phyloP scores from a whole-genome alignment of 2,329 filamentous ascomycete genomes.

The Davidsoniella neocaledoniae region DNA sequence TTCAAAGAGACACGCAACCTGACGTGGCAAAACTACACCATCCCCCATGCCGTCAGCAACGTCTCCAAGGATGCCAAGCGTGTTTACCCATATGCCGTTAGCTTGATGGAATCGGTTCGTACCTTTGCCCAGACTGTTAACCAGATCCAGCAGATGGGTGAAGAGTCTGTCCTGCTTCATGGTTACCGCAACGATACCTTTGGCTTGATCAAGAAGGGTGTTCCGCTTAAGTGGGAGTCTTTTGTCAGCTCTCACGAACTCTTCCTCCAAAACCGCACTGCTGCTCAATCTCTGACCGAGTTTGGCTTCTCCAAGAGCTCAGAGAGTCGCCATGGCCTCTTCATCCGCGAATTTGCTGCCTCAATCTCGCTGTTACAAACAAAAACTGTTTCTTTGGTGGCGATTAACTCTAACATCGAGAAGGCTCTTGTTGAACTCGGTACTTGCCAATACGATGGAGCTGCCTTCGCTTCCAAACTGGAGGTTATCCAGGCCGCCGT shows the following conservation, averaged over 20 bases:
- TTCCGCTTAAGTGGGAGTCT: slow-evolving; percentile 89
- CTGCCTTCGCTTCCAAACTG: slow-evolving; percentile 64
- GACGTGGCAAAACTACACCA: slow-evolving; percentile 83
- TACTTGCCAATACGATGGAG: slow-evolving; percentile 64
- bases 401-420: slow-evolving; percentile 66
- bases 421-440: slow-evolving; percentile 71
- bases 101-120: slow-evolving; percentile 95
- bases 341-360: slow-evolving; percentile 81
- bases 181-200: slow-evolving; percentile 89
- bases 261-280: slow-evolving; percentile 37
- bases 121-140: slow-evolving; percentile 80
- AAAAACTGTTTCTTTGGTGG: slow-evolving; percentile 64
- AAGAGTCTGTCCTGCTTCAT: slow-evolving; percentile 73
- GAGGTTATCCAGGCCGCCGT: slow-evolving; percentile 81
- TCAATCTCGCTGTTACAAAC: slow-evolving; percentile 75
- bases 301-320: slow-evolving; percentile 34
- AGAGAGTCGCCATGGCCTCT: slow-evolving; percentile 91
- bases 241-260: slow-evolving; percentile 95
- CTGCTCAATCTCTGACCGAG: slow-evolving; percentile 29
- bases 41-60: slow-evolving; percentile 86
- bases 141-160: slow-evolving; percentile 68
- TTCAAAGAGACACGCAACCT: slow-evolving; percentile 98
- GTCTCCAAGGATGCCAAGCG: slow-evolving; percentile 98
- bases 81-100: slow-evolving; percentile 95
- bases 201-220: slow-evolving; percentile 63